Percentiles rank a stretch among this genome's conserved stretches.
Evolutionary conservation across 2,329 filamentous ascomycete species (phyloP).

Genomic region (Penicillium sp.): DNA sequence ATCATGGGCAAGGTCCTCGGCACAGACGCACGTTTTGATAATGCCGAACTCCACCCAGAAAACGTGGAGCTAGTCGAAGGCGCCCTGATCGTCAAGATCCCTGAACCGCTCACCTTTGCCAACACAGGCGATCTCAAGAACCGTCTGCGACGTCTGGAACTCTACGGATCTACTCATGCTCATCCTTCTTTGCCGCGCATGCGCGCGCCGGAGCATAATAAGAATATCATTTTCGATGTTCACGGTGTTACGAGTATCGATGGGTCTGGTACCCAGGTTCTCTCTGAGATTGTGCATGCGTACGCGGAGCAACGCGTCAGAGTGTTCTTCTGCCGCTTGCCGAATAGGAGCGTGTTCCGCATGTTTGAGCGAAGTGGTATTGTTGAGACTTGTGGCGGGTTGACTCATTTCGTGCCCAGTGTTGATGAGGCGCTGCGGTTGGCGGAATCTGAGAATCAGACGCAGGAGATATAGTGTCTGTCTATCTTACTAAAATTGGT

Average conservation of each 20-base stretch:
- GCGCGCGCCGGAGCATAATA: constrained; percentile 74
- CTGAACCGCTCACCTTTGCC: constrained; percentile 92
- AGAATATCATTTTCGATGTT: constrained; percentile 94
- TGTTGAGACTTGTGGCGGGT: constrained; percentile 75
- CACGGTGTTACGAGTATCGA: constrained; percentile 96
- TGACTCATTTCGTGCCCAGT: constrained; percentile 73
- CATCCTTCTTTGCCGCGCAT: constrained; percentile 86
- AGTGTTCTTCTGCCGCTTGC: constrained; percentile 56
- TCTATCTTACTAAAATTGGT: neutral
- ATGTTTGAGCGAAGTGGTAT: constrained; percentile 80
- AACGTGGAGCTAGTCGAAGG: constrained; percentile 86
- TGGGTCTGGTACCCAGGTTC: constrained; percentile 86
- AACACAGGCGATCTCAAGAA: constrained; percentile 92
- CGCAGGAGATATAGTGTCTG: constrained; percentile 34
- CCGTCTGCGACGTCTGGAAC: constrained; percentile 76
- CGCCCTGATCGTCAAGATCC: constrained; percentile 94
- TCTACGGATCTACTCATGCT: constrained; percentile 80
- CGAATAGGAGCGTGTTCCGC: constrained; percentile 61
- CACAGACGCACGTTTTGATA: constrained; percentile 75
- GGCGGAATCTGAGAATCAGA: constrained; percentile 68
- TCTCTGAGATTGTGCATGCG: constrained; percentile 79
- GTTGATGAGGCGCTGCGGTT: constrained; percentile 81
- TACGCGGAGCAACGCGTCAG: constrained; percentile 74
- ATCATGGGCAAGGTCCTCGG: constrained; percentile 88
- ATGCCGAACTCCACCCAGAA: constrained; percentile 71